Evolutionary conservation across 2,329 filamentous ascomycete species (phyloP), one percentile per base, ranked within the genome.

Genomic region (Volutella citrinella): DNA sequence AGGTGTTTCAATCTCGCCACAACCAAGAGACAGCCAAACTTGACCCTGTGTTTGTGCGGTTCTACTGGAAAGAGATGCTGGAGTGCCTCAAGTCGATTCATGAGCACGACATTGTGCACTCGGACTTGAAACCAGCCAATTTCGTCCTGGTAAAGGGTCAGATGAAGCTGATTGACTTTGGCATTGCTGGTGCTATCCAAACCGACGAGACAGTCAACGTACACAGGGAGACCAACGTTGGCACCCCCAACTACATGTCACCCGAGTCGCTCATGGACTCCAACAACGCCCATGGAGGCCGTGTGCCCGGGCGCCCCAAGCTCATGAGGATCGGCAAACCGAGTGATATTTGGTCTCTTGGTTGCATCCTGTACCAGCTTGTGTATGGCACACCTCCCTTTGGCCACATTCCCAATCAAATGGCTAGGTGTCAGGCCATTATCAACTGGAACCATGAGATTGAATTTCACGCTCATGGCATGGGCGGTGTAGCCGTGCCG

Each of bases 21-120:
- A 87, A 82, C 52, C 76, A 72, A 0, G 83, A 89, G 41, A 78
- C 84, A 34, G 78, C 86, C 23, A 78, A 74, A 40, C 84, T 98
- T 41, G 93, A 98, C 56, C 76, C 87, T 3, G 86, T 84, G 33
- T 96, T 97, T 60, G 88, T 93, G 10, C 84, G 93, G n/a, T 94
- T 87, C 64, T 95, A 95, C 70, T 98, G 93, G 93, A 93, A 95
- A 61, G 93, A 98, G 65, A 98, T 98, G 93, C 81, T 98, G 13
- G 89, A 95, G 60, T 97, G 93, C 57, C 80, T 98, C 6, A 79
- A 87, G 48, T 80, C 91, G 1, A 89, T 98, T 2, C 93, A 98
- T 57, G 78, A 84, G 10, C 75, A 84, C 58, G 89, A 96, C 55
- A 90, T 98, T 45, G 93, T 98, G 4, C 93, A 98, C 64, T 95